Percentiles rank a stretch among this genome's conserved stretches.
phyloP scores from a whole-genome alignment of 2,329 filamentous ascomycete species.

The Hypoxylon sp. region DNA sequence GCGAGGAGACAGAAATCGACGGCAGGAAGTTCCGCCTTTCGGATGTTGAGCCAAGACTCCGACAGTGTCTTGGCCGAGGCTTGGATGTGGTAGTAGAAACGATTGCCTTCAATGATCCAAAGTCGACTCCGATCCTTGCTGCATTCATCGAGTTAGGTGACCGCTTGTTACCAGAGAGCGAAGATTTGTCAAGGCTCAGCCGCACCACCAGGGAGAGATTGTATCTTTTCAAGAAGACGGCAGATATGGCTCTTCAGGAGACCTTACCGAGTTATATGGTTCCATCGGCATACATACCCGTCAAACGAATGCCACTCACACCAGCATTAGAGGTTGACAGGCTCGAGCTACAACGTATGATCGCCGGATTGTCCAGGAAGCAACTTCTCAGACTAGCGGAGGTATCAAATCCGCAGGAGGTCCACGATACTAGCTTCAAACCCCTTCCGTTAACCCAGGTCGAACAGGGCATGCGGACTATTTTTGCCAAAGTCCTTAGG shows the following conservation, averaged over 20 bases:
- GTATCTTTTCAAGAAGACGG: slow-evolving; percentile 61
- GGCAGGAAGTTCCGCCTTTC: slow-evolving; percentile 60
- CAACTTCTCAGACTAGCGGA: slow-evolving; percentile 61
- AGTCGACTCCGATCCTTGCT: slow-evolving; percentile 58
- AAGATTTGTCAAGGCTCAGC: slow-evolving; percentile 58
- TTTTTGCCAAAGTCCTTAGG: slow-evolving; percentile 64
- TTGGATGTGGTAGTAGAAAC: slow-evolving; percentile 66
- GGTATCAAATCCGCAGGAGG: slow-evolving; percentile 57
- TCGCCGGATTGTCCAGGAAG: slow-evolving; percentile 59
- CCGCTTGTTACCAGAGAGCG: slow-evolving; percentile 56
- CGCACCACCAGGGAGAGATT: slow-evolving; percentile 60
- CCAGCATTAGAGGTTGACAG: slow-evolving; percentile 66
- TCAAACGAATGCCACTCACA: slow-evolving; percentile 64
- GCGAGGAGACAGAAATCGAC: slow-evolving; percentile 59
- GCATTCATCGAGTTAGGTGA: slow-evolving; percentile 67
- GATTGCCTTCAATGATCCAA: slow-evolving; percentile 61
- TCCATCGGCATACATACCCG: slow-evolving; percentile 65
- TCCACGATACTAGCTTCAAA: slow-evolving; percentile 58
- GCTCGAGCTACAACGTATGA: slow-evolving; percentile 62
- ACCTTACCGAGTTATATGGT: slow-evolving; percentile 60
- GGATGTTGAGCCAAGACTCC: slow-evolving; percentile 64
- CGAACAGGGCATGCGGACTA: slow-evolving; percentile 63
- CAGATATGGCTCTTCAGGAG: slow-evolving; percentile 59
- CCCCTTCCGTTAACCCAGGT: slow-evolving; percentile 64
- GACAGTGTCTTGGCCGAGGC: slow-evolving; percentile 62